Percentiles rank a stretch among this genome's conserved stretches.
Conservation (phyloP, 148 eudicot genomes). For the Cornus controversa region DNA sequence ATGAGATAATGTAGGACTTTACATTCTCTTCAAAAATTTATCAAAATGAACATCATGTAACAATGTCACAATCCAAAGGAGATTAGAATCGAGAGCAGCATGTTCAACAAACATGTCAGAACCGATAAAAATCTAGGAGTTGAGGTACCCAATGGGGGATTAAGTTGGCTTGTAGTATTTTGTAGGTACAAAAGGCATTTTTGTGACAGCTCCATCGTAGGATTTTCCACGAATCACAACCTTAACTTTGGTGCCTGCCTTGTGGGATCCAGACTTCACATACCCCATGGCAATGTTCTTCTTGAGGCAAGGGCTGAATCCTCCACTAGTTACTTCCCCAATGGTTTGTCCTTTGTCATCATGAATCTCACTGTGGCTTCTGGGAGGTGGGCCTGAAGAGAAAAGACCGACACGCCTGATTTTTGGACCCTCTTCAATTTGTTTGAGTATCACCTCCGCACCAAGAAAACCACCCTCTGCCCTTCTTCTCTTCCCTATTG, state of each 20-base stretch:
- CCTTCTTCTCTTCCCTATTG: constrained; percentile 90
- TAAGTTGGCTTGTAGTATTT: constrained; percentile 85
- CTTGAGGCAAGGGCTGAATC: constrained; percentile 95
- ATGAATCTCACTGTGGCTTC: constrained; percentile 93
- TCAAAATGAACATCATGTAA: background rate
- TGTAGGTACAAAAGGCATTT: constrained; percentile 96
- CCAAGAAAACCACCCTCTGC: constrained; percentile 95
- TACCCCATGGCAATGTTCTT: constrained; percentile 99
- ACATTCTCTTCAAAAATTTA: background rate
- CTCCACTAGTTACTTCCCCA: constrained; percentile 95
- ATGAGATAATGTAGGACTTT: background rate
- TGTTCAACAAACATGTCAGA: constrained; percentile 15
- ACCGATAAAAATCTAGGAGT: constrained; percentile 10
- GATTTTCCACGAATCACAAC: constrained; percentile 78
- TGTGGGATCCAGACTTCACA: constrained; percentile 84
- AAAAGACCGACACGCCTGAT: constrained; percentile 79
- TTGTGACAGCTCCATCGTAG: constrained; percentile 73
- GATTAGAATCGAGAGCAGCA: constrained; percentile 7
- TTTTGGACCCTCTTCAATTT: constrained; percentile 71
- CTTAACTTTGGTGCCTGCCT: constrained; percentile 75
- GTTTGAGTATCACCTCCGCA: constrained; percentile 88
- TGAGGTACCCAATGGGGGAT: constrained; percentile 1
- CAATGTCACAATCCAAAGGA: background rate
- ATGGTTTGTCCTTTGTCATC: constrained; percentile 70
- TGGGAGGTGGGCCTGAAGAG: constrained; percentile 85